phyloP scores from a whole-genome alignment of 2,329 filamentous ascomycete genomes.

The Fusarium mundagurra region DNA sequence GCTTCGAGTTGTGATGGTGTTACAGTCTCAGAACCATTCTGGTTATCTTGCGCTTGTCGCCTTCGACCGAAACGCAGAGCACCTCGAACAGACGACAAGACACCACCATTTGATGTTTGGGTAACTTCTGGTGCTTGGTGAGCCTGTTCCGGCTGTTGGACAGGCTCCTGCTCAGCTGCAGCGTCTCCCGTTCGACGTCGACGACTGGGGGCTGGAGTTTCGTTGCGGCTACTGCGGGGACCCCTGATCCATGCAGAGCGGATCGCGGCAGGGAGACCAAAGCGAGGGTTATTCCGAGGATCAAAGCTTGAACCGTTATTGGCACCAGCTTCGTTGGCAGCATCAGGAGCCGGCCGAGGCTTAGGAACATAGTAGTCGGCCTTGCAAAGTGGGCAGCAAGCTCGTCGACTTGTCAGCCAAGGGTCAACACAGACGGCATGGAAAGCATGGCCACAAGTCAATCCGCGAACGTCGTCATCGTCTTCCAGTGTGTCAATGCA shows the following conservation, averaged over 20 bases:
- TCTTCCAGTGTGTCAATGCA: constrained; percentile 95
- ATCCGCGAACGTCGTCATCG: constrained; percentile 91
- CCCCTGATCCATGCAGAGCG: constrained; percentile 52
- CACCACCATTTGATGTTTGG: constrained; percentile 32
- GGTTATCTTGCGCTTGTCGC: constrained; percentile 30
- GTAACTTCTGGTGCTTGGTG: constrained; percentile 18
- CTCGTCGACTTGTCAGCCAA: constrained; percentile 92
- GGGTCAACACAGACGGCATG: constrained; percentile 95
- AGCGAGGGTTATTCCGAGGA: constrained; percentile 54
- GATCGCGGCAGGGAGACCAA: constrained; percentile 59
- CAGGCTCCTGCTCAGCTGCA: constrained; percentile 11
- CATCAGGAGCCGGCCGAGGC: constrained; percentile 69
- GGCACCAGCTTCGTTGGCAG: constrained; percentile 48
- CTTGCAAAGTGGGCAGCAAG: constrained; percentile 97
- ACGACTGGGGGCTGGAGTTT: constrained; percentile 8
- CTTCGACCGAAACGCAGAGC: constrained; percentile 47
- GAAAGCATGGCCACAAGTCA: constrained; percentile 98
- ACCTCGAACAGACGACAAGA: constrained; percentile 47
- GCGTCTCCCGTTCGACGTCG: constrained; percentile 20
- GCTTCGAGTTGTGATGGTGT: constrained; percentile 61
- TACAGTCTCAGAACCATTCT: constrained; percentile 35
- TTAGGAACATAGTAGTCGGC: constrained; percentile 97
- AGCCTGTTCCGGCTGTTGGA: constrained; percentile 15
- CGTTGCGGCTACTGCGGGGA: constrained; percentile 10
- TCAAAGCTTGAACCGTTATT: constrained; percentile 43